Base-by-base conservation (phyloP, 768 basidiomycete species). In the Russula griseocarnosa region DNA sequence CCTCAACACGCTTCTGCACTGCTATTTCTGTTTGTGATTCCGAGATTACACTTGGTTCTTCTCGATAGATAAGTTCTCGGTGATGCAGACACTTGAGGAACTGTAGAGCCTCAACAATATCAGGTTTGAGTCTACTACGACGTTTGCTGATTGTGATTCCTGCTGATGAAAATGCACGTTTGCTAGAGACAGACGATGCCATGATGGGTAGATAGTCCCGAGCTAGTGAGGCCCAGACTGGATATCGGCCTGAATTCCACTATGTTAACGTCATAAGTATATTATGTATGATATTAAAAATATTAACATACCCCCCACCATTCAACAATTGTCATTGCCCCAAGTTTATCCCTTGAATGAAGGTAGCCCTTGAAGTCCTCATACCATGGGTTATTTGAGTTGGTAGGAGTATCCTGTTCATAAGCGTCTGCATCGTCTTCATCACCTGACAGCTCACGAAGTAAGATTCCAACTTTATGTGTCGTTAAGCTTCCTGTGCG, bases 121-220 rank as follows among this genome's bases (percentile, higher is more conserved):
- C 71, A 1, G 53, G 64, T 42, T 68, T 60, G 11, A 73, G 63
- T 36, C 70, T 63, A 32, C 64, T 72, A 16, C 69, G 68, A 16
- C 61, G 68, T 40, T 73, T 72, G 24, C 47, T 66, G 47, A 78
- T 73, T 0, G 78, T 79, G 30, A 79, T 76, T 6, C 77, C 76
- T 13, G 72, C 77, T 4, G 71, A 68, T 0, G 75, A 79, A 64
- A 80, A 80, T 7, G 76, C 77, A 10, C 70, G 70, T 65, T 79
- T 75, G 68, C 40, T 40, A 14, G 40, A 40, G 5, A 40, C 40
- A 4, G 40, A 40, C 6, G 40, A 16, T 6, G 40, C 13, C 40
- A 40, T 40, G 16, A 40, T 6, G 1, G 16, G 14, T 2, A 40
- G 40, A 18, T 40, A 40, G 6, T 40, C 40, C 6, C 5, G 40